Conservation (phyloP, 164 flowering plant species). For the Nelumbo lutea region DNA sequence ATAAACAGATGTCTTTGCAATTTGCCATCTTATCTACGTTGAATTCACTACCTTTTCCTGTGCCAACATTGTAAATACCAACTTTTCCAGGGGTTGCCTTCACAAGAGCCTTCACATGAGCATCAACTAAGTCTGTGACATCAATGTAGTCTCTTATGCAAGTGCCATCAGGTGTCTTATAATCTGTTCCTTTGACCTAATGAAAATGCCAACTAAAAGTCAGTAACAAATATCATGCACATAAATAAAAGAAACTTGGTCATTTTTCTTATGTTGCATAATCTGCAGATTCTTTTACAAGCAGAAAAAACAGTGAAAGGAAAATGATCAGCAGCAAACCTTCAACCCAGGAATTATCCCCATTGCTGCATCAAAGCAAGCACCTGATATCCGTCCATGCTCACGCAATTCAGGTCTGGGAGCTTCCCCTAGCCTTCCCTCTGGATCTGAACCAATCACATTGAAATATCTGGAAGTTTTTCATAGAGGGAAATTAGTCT, state of each 20-base stretch:
- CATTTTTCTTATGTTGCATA: too few relatives aligned
- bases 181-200: constrained; percentile 92
- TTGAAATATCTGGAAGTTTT: constrained; percentile 69
- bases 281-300: too few relatives aligned
- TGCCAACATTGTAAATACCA: constrained; percentile 97
- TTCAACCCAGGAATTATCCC: constrained; percentile 78
- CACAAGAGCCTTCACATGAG: constrained; percentile 96
- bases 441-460: constrained; percentile 98
- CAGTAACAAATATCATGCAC: too few relatives aligned
- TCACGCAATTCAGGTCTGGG: constrained; percentile 96
- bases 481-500: not conserved
- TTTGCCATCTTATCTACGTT: not conserved
- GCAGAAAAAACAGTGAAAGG: not conserved
- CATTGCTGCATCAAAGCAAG: constrained; percentile 97
- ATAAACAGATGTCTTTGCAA: not conserved
- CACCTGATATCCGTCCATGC: constrained; percentile 98
- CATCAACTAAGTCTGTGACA: constrained; percentile 94
- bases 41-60: constrained; percentile 67
- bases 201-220: not conserved
- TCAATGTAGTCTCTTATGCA: constrained; percentile 93
- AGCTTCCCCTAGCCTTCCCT: constrained; percentile 92
- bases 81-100: constrained; percentile 69
- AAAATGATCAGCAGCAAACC: constrained; percentile 32
- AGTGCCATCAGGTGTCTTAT: constrained; percentile 85
- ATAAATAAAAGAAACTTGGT: too few relatives aligned